A percentile compares a stretch with the other conserved stretches of the same genome.
Evolutionary conservation across 1,284 basidiomycete species (phyloP).

Genomic region (Rhodotorula sp.): DNA sequence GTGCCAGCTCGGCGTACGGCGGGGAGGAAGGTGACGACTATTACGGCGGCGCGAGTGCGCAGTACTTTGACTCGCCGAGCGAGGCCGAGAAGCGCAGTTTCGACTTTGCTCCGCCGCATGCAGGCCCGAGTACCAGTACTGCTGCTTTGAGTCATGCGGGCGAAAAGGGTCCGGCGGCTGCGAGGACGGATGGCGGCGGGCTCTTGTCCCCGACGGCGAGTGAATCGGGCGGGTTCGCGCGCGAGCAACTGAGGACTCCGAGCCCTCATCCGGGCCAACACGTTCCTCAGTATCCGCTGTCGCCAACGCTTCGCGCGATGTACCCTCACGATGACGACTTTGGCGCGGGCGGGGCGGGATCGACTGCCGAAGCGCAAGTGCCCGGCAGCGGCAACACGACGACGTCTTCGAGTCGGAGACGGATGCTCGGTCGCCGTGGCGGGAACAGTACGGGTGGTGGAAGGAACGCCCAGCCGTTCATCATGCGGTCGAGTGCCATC

Average conservation of each 20-base stretch:
- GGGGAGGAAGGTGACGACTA: neutral
- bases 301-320: slow-evolving; percentile 43
- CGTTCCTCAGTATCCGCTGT: slow-evolving; percentile 38
- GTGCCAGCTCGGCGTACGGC: slow-evolving; percentile 3
- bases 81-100: neutral
- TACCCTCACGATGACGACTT: slow-evolving; percentile 42
- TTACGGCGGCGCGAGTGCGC: neutral
- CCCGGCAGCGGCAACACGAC: slow-evolving; percentile 52
- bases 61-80: slow-evolving; percentile 1
- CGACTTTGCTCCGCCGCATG: neutral
- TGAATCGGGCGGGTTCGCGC: slow-evolving; percentile 6
- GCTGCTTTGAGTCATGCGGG: neutral
- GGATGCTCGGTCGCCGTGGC: neutral
- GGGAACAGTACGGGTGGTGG: neutral
- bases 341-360: neutral
- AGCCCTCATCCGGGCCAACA: slow-evolving; percentile 28
- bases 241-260: slow-evolving; percentile 35
- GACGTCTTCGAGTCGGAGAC: slow-evolving; percentile 60
- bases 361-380: neutral
- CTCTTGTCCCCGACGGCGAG: neutral
- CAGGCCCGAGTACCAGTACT: neutral
- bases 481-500: slow-evolving; percentile 85
- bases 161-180: neutral
- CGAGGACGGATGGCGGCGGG: slow-evolving; percentile 1
- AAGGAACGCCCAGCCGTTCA: slow-evolving; percentile 49